Evolutionary conservation across 257 asterid genomes (phyloP), one percentile per base, ranked within the genome.

Genomic region (Parsonsia alboflavescens): DNA sequence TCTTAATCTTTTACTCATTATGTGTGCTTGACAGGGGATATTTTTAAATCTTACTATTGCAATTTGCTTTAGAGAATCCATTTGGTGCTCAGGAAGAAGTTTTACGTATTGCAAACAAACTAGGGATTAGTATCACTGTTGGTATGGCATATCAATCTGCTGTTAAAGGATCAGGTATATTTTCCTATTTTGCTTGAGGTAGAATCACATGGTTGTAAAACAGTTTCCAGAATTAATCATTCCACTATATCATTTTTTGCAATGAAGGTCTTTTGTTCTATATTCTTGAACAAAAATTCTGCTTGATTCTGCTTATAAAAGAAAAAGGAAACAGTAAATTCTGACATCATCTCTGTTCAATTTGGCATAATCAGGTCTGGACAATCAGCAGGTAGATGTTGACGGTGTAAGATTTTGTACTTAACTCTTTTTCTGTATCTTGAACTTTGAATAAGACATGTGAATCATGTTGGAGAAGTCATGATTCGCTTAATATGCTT

Each of bases 81-180:
- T 54, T 75, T 76, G 93, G 91, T 65, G 99, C 99, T 79, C 96
- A 73, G 75, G 88, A 89, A 79, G 96, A 88, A 86, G 96, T 95
- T 80, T 68, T 88, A 77, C 85, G 56, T 73, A 82, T 86, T 65
- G 96, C 99, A 1, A 84, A 85, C 74, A 77, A 80, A 75, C 61
- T 95, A 86, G 96, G 96, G 49, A 80, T 95, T 74, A 78, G 77
- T 54, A 70, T 89, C 74, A 85, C 73, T 12, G 90, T 92, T 78
- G 96, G 97, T 73, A 71, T 95, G 80, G 99, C 97, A 71, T 79
- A 84, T 85, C 97, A 95, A 85, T 81, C 87, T 73, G 80, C 86
- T 72, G 84, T 92, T 70, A 77, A 85, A 16, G 84, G 75, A 76
- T 80, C 85, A 85, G 98, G 99, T 94, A 84, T 57, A 84, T 57